A percentile compares a stretch with the other conserved stretches of the same genome.
Conservation (phyloP, 306 rosid species). For the Biancaea sappan region DNA sequence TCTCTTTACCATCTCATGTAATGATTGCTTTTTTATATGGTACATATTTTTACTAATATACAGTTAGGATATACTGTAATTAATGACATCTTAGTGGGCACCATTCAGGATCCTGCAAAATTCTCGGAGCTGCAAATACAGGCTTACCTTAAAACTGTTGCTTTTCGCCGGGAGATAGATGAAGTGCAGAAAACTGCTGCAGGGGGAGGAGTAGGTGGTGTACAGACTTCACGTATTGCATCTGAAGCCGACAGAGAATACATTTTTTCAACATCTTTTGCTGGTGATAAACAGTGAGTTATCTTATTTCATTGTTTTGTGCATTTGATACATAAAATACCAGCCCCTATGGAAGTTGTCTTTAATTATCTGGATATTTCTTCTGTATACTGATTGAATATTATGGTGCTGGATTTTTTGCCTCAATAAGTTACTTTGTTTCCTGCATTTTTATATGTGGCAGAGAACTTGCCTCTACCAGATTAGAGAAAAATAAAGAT, state of each 20-base stretch:
- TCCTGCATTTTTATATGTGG: constrained; percentile 34
- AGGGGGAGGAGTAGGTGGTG: constrained; percentile 83
- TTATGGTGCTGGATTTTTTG: constrained; percentile 21
- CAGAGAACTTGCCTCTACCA: constrained; percentile 70
- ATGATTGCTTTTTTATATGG: not conserved
- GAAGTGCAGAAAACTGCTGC: constrained; percentile 86
- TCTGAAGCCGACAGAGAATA: constrained; percentile 93
- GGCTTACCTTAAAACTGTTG: constrained; percentile 94
- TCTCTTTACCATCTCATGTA: not conserved
- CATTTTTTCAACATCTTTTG: constrained; percentile 87
- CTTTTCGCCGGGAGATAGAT: constrained; percentile 94
- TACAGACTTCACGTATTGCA: constrained; percentile 88
- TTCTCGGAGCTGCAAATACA: constrained; percentile 96
- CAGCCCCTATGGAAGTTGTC: constrained; percentile 12
- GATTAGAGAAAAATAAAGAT: constrained; percentile 52
- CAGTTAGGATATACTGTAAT: not conserved
- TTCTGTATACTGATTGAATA: constrained; percentile 10
- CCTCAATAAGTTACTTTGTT: constrained; percentile 22
- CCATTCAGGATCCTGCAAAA: constrained; percentile 79
- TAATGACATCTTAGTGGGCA: constrained; percentile 40
- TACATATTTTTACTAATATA: constrained; percentile 25
- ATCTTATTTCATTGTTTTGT: constrained; percentile 20
- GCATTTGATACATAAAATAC: constrained; percentile 11
- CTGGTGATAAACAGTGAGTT: constrained; percentile 90
- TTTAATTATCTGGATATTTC: constrained; percentile 8